A percentile compares a stretch with the other conserved stretches of the same genome.
Evolutionary conservation across 2,329 filamentous ascomycete genomes (phyloP).

Genomic region (Atkinsonella hypoxylon): DNA sequence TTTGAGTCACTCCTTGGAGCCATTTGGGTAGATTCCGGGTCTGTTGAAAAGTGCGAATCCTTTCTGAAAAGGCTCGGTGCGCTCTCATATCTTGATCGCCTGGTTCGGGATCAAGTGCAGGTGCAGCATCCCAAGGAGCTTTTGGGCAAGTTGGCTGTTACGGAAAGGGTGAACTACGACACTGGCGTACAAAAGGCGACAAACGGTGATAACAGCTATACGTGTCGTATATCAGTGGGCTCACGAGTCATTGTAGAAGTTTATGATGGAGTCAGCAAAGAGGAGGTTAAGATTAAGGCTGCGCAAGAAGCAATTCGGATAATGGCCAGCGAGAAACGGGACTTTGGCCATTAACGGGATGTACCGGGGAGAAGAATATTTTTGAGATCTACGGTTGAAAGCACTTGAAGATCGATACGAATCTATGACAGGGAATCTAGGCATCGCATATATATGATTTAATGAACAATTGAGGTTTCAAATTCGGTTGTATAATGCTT

Average conservation of each 20-base stretch:
- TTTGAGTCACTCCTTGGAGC: slow-evolving; percentile 73
- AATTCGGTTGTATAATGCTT: not conserved
- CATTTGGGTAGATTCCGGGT: slow-evolving; percentile 69
- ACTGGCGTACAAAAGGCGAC: slow-evolving; percentile 16
- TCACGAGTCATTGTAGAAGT: slow-evolving; percentile 33
- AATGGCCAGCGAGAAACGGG: slow-evolving; percentile 15
- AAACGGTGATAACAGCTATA: slow-evolving; percentile 17
- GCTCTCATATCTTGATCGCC: slow-evolving; percentile 45
- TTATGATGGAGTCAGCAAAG: slow-evolving; percentile 30
- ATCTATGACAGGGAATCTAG: not conserved
- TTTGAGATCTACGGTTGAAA: not conserved
- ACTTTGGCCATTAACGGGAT: not conserved
- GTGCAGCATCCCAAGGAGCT: slow-evolving; percentile 54
- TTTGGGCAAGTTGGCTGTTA: slow-evolving; percentile 46
- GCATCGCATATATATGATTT: not conserved
- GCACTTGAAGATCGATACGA: not conserved
- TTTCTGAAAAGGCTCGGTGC: slow-evolving; percentile 57
- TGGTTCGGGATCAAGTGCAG: slow-evolving; percentile 49
- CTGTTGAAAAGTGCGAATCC: slow-evolving; percentile 42
- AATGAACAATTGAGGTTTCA: not conserved
- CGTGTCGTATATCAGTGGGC: slow-evolving; percentile 39
- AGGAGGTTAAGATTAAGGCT: slow-evolving; percentile 44
- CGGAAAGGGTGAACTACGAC: slow-evolving; percentile 41
- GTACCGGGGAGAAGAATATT: not conserved
- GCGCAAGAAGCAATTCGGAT: slow-evolving; percentile 37